These are phyloP conservation scores for Botrytis galanthina DNA, from an alignment of 2,329 filamentous ascomycete genomes.

Conservation along the genomic window DNA sequence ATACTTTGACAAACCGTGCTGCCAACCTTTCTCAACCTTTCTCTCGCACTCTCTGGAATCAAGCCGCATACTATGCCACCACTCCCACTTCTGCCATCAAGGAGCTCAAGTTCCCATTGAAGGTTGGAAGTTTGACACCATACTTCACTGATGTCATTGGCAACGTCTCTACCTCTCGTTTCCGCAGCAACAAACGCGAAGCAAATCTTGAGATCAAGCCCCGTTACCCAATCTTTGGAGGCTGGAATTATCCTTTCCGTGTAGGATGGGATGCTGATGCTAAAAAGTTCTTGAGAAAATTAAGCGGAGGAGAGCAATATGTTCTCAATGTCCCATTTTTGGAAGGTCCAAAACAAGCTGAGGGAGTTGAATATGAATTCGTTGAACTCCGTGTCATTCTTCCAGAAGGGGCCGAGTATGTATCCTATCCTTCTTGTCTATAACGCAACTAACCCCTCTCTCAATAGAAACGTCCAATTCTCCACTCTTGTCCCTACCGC, in stretches of 20 bases:
- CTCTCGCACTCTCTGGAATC: constrained; percentile 73
- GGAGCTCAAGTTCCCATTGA: constrained; percentile 76
- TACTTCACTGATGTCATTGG: constrained; percentile 97
- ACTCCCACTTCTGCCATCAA: constrained; percentile 75
- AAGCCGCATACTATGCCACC: constrained; percentile 67
- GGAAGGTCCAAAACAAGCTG: constrained; percentile 81
- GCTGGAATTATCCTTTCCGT: constrained; percentile 97
- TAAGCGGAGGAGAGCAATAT: constrained; percentile 64
- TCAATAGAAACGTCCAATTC: constrained; percentile 71
- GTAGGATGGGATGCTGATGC: constrained; percentile 93
- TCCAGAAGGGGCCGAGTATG: constrained; percentile 85
- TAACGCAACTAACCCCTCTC: constrained; percentile 44
- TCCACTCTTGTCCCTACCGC: constrained; percentile 71
- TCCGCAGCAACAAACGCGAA: constrained; percentile 73
- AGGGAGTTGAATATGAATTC: constrained; percentile 83
- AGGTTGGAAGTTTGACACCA: constrained; percentile 74
- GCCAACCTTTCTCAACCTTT: constrained; percentile 74
- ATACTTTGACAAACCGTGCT: constrained; percentile 82
- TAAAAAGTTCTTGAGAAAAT: constrained; percentile 68
- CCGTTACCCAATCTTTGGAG: constrained; percentile 92
- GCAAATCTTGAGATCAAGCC: constrained; percentile 88
- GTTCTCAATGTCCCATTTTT: constrained; percentile 89
- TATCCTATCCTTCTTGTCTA: constrained; percentile 43
- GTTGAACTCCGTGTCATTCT: constrained; percentile 79
- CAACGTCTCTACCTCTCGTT: constrained; percentile 91